Evolutionary conservation across 768 basidiomycete genomes (phyloP).

Genomic region (Fomitopsis pulvina): DNA sequence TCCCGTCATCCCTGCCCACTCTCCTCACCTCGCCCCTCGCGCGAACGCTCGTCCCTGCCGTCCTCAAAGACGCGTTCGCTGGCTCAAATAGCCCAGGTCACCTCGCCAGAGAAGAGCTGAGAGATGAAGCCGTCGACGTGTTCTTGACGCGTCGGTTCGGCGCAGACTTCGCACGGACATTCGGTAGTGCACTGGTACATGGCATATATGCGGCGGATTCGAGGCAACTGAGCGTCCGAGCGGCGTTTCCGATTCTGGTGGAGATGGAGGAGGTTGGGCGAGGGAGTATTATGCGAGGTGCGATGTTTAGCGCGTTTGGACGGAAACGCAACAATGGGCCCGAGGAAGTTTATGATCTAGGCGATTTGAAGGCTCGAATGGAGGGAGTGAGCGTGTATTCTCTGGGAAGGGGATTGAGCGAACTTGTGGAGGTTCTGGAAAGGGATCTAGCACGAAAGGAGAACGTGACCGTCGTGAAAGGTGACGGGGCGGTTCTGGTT

Average conservation of each 20-base stretch:
- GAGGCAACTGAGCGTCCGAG: constrained; percentile 60
- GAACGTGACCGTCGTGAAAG: constrained; percentile 54
- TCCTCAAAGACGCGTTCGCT: constrained; percentile 53
- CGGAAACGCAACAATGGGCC: constrained; percentile 6
- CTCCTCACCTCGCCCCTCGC: constrained; percentile 32
- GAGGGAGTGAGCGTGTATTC: constrained; percentile 70
- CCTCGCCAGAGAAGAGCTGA: neutral
- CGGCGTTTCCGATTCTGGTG: constrained; percentile 73
- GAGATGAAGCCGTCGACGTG: constrained; percentile 53
- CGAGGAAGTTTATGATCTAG: constrained; percentile 37
- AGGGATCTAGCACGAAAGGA: constrained; percentile 33
- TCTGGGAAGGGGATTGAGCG: constrained; percentile 69
- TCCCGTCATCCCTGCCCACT: constrained; percentile 37
- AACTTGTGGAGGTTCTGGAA: constrained; percentile 53
- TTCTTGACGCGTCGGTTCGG: constrained; percentile 77
- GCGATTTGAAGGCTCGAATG: constrained; percentile 42
- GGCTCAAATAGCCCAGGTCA: neutral
- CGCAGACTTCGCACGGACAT: constrained; percentile 56
- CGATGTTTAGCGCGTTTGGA: constrained; percentile 25
- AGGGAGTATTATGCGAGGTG: constrained; percentile 66
- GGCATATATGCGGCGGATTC: constrained; percentile 93
- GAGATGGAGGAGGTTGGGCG: constrained; percentile 57
- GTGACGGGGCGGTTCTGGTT: constrained; percentile 27
- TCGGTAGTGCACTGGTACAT: constrained; percentile 78
- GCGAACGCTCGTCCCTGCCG: constrained; percentile 42